Base-by-base conservation (phyloP, 257 asterid genomes). In the Penstemon davidsonii region DNA sequence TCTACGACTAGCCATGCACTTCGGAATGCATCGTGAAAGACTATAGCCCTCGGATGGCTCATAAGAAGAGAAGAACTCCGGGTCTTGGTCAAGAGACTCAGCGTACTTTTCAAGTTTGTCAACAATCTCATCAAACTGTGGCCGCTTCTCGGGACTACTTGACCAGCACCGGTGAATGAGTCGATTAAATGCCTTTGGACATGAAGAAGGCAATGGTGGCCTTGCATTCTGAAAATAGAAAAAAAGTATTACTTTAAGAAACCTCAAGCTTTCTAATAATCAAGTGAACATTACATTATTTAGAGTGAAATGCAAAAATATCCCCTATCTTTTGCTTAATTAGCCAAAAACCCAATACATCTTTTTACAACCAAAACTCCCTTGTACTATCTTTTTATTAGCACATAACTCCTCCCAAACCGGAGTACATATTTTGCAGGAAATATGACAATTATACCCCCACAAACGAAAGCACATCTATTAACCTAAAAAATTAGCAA, bases 131-230 rank as follows among this genome's bases (percentile, higher is more conserved):
- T 85, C 89, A 9, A 92, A 92, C 10, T 90, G 92, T 9, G 97
- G 97, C 70, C 97, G 82, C 76, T 90, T 92, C 59, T 80, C 76
- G 1, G 96, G 98, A 79, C 82, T 86, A 76, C 86, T 64, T 8
- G 97, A 89, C 98, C 98, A 92, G 79, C 98, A 90, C 33, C 85
- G 88, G 12, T 76, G 84, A 39, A 92, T 88, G 70, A 92, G 93
- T 11, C 52, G 79, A 39, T 81, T 79, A 56, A 92, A 74, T 37
- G 94, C 89, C 38, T 60, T 6, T 8, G 98, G 98, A 69, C 98
- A 92, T 0, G 84, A 70, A 8, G 94, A 64, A 8, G 97, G 98
- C 75, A 92, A 70, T 10, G 94, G 95, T 6, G 98, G 98, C 75
- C 98, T 86, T 53, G 90, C 93, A 67, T 90, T 88, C 98, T 92